Base-by-base conservation (phyloP, 1,284 basidiomycete genomes). In the Tausonia pullulans region DNA sequence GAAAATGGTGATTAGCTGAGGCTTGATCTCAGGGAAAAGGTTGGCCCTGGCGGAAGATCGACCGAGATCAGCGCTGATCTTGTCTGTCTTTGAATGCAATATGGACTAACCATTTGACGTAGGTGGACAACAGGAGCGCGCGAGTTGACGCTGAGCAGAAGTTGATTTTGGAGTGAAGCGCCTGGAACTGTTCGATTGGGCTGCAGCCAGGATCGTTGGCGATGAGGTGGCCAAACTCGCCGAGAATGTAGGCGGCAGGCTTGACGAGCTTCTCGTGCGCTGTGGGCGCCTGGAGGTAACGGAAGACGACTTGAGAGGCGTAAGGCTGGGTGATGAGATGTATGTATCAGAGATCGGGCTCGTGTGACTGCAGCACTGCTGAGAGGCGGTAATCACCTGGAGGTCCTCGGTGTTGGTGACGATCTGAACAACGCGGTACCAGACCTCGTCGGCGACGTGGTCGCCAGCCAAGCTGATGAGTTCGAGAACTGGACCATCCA, bases 351-450 rank as follows among this genome's bases (percentile, higher is more conserved):
- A 8, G 50, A 5, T 49, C 11, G 45, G 65, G 10, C 40, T 67
- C 69, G 59, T 73, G 64, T 27, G 27, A 27, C 27, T 27, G 27
- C 27, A 27, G n/a, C 10, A 2, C n/a, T 49, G 48, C 48, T 10
- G n/a, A 49, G 48, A 2, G 48, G n/a, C 48, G n/a, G 9, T 49
- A 51, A 54, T 3, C 11, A 64, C 60, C 64, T 65, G 64, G 50
- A 98, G 80, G 76, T 98, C 92, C 74, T 98, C 95, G 58, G 95
- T 98, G 75, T 98, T 98, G 59, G 92, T 96, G 45, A 97, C 92
- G 67, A 98, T 96, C 74, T 98, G 96, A 27, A 98, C 87, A 52
- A 98, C 92, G 61, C 96, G 88, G 76, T 95, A 98, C 96, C 96
- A 98, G 43, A 98, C 94, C 78, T 98, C 94, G 69, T 98, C 95